These are phyloP conservation scores for Ceratobasidium sp. DNA, from an alignment of 1,284 basidiomycete species.

Conservation along the genomic window DNA sequence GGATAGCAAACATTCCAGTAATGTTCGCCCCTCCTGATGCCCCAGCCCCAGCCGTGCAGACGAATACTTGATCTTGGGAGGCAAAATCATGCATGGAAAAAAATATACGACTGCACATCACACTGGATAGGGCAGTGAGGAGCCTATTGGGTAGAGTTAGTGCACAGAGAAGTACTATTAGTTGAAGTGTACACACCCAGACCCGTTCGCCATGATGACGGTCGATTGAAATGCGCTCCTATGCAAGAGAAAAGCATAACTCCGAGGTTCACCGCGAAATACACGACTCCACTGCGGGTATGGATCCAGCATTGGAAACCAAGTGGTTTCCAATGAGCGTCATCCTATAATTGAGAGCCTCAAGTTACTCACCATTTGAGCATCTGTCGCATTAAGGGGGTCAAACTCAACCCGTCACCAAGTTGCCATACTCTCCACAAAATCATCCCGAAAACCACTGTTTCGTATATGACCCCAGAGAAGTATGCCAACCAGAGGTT, in stretches of 20 bases:
- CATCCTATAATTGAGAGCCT: neutral
- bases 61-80: neutral
- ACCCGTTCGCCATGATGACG: neutral
- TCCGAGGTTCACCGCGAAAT: neutral
- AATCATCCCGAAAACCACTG: neutral
- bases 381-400: neutral
- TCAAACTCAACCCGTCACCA: neutral
- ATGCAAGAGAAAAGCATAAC: neutral
- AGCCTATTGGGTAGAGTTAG: neutral
- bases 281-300: neutral
- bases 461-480: neutral
- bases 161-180: neutral
- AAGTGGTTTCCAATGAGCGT: neutral
- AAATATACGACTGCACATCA: neutral
- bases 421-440: neutral
- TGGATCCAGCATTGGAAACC: neutral
- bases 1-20: too few relatives aligned
- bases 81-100: neutral
- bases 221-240: neutral
- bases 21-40: too few relatives aligned
- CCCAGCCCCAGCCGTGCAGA: too few relatives aligned
- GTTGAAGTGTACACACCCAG: neutral
- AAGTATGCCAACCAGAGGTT: conserved; percentile 10
- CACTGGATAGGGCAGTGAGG: neutral
- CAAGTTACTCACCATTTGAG: neutral